phyloP scores from a whole-genome alignment of 2,329 filamentous ascomycete genomes.

The Monilinia laxa region DNA sequence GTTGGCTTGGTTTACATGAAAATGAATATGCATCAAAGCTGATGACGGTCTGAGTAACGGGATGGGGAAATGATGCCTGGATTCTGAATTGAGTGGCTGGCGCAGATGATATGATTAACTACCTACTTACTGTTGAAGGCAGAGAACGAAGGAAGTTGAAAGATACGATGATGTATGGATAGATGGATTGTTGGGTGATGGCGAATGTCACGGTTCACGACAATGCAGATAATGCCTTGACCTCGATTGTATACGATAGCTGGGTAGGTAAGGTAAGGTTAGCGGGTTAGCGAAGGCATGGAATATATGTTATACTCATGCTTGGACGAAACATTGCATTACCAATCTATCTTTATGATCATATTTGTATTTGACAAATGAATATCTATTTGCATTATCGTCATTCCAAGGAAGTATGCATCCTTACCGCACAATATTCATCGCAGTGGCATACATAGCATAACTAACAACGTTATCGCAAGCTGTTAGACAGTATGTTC shows the following conservation, averaged over 20 bases:
- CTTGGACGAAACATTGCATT: neutral
- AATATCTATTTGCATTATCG: neutral
- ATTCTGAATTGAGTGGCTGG: slow-evolving; percentile 10
- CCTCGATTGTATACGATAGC: too few relatives aligned
- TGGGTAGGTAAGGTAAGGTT: neutral
- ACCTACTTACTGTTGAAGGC: neutral
- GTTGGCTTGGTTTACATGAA: slow-evolving; percentile 11
- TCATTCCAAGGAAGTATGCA: slow-evolving; percentile 1
- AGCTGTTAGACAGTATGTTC: too few relatives aligned
- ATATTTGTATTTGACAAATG: neutral
- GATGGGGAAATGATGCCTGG: neutral
- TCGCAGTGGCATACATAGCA: neutral
- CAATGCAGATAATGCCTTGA: neutral
- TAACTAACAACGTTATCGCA: neutral
- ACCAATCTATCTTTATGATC: neutral
- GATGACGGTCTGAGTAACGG: slow-evolving; percentile 10
- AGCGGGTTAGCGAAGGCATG: neutral
- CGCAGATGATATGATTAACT: too few relatives aligned
- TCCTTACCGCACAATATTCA: neutral
- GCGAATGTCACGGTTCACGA: slow-evolving; percentile 3
- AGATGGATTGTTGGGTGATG: too few relatives aligned
- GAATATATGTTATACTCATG: neutral
- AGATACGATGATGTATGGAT: too few relatives aligned
- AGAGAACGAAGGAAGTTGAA: neutral
- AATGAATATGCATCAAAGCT: slow-evolving; percentile 4